phyloP scores from a whole-genome alignment of 768 basidiomycete genomes.

The Tulasnella sp. region DNA sequence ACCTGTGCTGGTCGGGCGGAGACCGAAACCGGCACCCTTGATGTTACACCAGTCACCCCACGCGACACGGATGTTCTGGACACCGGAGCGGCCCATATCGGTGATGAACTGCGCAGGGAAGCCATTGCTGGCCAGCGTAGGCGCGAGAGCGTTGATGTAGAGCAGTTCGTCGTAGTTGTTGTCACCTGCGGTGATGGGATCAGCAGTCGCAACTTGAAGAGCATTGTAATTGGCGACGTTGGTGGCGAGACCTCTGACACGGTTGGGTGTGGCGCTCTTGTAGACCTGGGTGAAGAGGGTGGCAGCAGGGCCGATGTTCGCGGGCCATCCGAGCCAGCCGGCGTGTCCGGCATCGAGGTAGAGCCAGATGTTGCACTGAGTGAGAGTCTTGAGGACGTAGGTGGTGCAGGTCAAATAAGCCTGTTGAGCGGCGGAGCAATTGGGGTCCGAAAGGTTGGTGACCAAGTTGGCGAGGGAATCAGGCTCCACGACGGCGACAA shows the following conservation, averaged over 20 bases:
- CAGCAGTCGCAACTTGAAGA: conserved; percentile 37
- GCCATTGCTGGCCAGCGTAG: conserved; percentile 25
- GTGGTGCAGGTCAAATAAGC: conserved; percentile 30
- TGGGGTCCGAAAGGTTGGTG: conserved; percentile 49
- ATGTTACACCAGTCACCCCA: conserved; percentile 30
- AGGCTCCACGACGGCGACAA: conserved; percentile 55
- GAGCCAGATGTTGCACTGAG: conserved; percentile 44
- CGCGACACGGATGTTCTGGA: conserved; percentile 21
- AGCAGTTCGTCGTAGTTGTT: conserved; percentile 31
- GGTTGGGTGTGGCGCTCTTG: conserved; percentile 42
- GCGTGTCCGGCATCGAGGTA: conserved; percentile 47
- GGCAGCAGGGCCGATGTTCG: conserved; percentile 45
- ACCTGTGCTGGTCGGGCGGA: conserved; percentile 22
- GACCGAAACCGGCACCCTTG: conserved; percentile 24
- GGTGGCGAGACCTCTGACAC: conserved; percentile 52
- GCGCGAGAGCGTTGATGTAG: conserved; percentile 26
- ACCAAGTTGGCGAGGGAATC: conserved; percentile 59
- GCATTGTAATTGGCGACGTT: conserved; percentile 33
- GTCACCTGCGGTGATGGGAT: conserved; percentile 51
- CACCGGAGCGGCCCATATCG: conserved; percentile 30
- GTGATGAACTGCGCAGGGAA: conserved; percentile 31
- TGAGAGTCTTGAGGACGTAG: conserved; percentile 33
- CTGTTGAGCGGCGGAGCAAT: conserved; percentile 42
- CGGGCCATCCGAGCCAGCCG: conserved; percentile 59
- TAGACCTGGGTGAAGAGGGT: conserved; percentile 42